Conservation (phyloP, 1,139 yeast species). For the Pichia sp. region DNA sequence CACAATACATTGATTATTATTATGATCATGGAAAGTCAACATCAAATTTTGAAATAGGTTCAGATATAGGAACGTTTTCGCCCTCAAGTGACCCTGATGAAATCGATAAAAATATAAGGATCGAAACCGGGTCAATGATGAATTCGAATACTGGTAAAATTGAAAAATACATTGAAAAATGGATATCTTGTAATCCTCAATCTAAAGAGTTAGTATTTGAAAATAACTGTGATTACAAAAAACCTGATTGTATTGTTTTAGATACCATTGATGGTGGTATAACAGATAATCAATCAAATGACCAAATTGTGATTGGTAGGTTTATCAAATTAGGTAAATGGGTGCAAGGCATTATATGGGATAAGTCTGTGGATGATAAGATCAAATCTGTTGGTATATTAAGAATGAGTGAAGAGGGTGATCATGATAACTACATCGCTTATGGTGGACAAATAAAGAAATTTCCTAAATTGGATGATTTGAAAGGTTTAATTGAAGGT, state of each 20-base stretch:
- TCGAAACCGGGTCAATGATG: slow-evolving; percentile 49
- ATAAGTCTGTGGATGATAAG: slow-evolving; percentile 13
- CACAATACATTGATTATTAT: slow-evolving; percentile 16
- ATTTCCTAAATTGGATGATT: slow-evolving; percentile 15
- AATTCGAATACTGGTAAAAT: slow-evolving; percentile 41
- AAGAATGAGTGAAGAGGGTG: slow-evolving; percentile 12
- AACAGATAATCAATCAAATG: slow-evolving; percentile 17
- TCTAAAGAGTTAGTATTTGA: not conserved
- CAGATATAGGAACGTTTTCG: slow-evolving; percentile 22
- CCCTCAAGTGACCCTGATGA: slow-evolving; percentile 45
- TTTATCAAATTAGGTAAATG: slow-evolving; percentile 46
- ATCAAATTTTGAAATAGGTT: not conserved
- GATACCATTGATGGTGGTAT: slow-evolving; percentile 24
- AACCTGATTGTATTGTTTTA: slow-evolving; percentile 30
- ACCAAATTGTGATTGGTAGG: slow-evolving; percentile 32
- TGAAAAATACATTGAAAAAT: slow-evolving; percentile 47
- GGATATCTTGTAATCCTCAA: slow-evolving; percentile 47
- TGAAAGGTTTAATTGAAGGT: slow-evolving; percentile 9
- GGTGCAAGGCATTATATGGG: slow-evolving; percentile 46
- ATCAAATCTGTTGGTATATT: slow-evolving; percentile 16
- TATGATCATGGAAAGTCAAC: not conserved
- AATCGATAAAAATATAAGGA: slow-evolving; percentile 36
- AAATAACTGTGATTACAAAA: slow-evolving; percentile 25
- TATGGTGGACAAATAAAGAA: slow-evolving; percentile 28
- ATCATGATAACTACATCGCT: slow-evolving; percentile 15